Conservation (phyloP, 2,329 filamentous ascomycete genomes). For the Arthroderma sp. region DNA sequence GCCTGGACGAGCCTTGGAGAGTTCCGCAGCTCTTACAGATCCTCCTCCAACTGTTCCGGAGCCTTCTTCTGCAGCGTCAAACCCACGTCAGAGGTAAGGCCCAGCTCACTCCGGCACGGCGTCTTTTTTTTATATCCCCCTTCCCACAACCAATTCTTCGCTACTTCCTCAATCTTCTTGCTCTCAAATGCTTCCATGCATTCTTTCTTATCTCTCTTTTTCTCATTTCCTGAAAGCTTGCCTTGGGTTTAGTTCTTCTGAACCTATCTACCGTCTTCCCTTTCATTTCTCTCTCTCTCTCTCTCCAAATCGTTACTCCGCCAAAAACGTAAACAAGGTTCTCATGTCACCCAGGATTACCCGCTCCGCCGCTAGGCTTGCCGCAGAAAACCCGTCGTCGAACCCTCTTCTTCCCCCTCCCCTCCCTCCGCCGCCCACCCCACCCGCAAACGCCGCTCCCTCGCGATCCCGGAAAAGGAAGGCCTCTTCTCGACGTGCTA, state of each 20-base stretch:
- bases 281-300: conserved; percentile 3
- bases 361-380: conserved; percentile 85
- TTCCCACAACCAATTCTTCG: neutral
- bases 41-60: conserved; percentile 16
- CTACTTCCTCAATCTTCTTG: no score
- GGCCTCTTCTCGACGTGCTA: conserved; percentile 38
- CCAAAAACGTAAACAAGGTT: conserved; percentile 27
- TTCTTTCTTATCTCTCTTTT: conserved; percentile 5
- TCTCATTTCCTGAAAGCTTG: conserved; percentile 1
- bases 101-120: conserved; percentile 9
- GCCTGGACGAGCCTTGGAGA: conserved; percentile 19
- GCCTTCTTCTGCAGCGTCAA: conserved; percentile 15
- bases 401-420: conserved; percentile 30
- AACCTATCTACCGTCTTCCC: conserved; percentile 7
- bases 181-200: no score
- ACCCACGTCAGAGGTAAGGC: conserved; percentile 25
- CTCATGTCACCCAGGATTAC: conserved; percentile 97
- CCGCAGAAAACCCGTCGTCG: conserved; percentile 50
- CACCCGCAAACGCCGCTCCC: conserved; percentile 31
- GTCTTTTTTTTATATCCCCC: conserved; percentile 6
- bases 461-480: conserved; percentile 62
- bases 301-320: conserved; percentile 1
- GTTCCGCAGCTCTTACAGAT: conserved; percentile 21
- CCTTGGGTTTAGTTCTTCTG: conserved; percentile 6
- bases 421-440: conserved; percentile 28